These are phyloP conservation scores for Colletotrichum chrysophilum DNA, from an alignment of 2,329 filamentous ascomycete species.

Conservation along the genomic window DNA sequence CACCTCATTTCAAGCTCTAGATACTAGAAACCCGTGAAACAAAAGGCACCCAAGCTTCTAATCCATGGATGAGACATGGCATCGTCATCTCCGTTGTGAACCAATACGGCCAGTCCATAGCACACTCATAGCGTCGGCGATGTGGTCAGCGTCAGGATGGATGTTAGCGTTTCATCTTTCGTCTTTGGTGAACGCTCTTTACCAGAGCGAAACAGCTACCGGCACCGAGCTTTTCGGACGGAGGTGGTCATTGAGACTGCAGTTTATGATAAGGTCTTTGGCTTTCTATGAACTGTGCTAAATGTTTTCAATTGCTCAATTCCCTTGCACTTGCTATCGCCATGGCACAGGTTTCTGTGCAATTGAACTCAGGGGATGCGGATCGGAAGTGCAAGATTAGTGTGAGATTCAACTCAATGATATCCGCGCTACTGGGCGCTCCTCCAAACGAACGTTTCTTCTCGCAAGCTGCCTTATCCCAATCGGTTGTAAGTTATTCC, in stretches of 20 bases:
- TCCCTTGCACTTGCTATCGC: neutral
- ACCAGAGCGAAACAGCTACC: neutral
- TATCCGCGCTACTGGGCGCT: neutral
- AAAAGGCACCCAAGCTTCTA: no score
- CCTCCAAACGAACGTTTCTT: neutral
- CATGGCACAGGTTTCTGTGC: rapidly evolving
- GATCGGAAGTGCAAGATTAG: neutral
- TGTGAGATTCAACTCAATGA: neutral
- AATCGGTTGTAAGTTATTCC: neutral
- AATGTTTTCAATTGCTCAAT: neutral
- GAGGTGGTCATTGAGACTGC: neutral
- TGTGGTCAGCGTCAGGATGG: neutral
- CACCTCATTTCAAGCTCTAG: neutral
- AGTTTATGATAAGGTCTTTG: neutral
- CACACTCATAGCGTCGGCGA: neutral
- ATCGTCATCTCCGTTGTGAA: neutral
- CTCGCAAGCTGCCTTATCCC: neutral
- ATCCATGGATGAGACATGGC: neutral
- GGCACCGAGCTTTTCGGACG: neutral
- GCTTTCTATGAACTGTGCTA: neutral
- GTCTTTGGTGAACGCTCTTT: neutral
- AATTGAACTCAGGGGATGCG: neutral
- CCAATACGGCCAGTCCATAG: neutral
- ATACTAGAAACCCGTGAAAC: neutral
- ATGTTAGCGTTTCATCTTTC: neutral